Evolutionary conservation across 2,329 filamentous ascomycete genomes (phyloP).

Genomic region (Trichoderma sp.): DNA sequence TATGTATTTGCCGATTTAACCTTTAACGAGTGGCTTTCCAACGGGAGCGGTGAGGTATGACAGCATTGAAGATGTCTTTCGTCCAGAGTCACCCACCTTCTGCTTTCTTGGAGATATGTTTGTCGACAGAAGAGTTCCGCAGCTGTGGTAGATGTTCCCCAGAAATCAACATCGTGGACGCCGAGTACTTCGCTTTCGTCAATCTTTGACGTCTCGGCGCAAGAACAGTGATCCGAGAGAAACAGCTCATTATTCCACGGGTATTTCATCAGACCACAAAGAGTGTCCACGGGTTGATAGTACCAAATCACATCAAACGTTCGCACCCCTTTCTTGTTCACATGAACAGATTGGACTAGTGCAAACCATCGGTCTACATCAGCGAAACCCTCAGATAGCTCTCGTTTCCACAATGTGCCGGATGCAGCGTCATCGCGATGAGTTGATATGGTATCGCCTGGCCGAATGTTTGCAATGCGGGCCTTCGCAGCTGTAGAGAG

Average conservation of each 20-base stretch:
- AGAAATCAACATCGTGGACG: constrained; percentile 59
- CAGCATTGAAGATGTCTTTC: constrained; percentile 54
- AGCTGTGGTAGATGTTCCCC: constrained; percentile 45
- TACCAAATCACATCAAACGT: constrained; percentile 70
- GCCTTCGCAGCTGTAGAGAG: constrained; percentile 26
- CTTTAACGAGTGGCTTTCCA: constrained; percentile 10
- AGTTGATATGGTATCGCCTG: constrained; percentile 51
- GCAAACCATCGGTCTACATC: constrained; percentile 64
- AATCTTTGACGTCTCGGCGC: constrained; percentile 49
- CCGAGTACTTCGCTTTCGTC: constrained; percentile 54
- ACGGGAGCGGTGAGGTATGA: constrained; percentile 31
- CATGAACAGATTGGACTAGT: constrained; percentile 59
- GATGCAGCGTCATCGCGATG: constrained; percentile 45
- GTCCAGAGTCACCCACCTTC: constrained; percentile 60
- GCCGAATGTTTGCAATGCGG: constrained; percentile 36
- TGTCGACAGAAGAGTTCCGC: constrained; percentile 68
- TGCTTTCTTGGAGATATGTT: constrained; percentile 60
- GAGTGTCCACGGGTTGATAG: constrained; percentile 68
- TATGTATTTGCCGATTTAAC: constrained; percentile 60
- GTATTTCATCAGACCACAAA: constrained; percentile 66
- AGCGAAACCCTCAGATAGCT: constrained; percentile 41
- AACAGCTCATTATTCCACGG: constrained; percentile 73
- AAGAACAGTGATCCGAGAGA: constrained; percentile 73
- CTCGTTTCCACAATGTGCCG: constrained; percentile 55
- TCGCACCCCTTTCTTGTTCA: constrained; percentile 33